A percentile compares a stretch with the other conserved stretches of the same genome.
Evolutionary conservation across 2,329 filamentous ascomycete genomes (phyloP).

Genomic region (Thermothelomyces thermophilus): DNA sequence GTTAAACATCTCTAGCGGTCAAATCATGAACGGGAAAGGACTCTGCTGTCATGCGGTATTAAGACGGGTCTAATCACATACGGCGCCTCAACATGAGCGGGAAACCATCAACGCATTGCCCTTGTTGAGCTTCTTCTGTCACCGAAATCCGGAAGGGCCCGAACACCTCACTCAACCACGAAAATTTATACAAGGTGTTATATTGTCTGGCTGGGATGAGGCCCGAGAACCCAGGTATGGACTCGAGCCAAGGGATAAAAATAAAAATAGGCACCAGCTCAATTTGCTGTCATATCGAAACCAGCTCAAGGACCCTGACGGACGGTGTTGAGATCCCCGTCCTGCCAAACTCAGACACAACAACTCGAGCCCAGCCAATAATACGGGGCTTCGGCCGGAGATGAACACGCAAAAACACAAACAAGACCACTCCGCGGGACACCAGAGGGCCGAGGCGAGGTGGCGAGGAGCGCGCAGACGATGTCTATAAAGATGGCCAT

Average conservation of each 20-base stretch:
- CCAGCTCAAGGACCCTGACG: neutral
- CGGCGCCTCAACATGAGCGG: neutral
- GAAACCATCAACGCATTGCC: neutral
- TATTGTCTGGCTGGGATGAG: conserved; percentile 1
- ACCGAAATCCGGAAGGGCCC: conserved; percentile 1
- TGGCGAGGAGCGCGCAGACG: neutral
- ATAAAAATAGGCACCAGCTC: conserved; percentile 8
- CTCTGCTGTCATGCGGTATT: conserved; percentile 2
- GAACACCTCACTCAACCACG: neutral
- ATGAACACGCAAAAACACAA: neutral
- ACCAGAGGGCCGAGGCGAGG: neutral
- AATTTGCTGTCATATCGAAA: conserved; percentile 9
- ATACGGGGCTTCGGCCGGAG: neutral
- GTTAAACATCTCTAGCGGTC: conserved; percentile 1
- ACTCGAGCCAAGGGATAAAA: conserved; percentile 1
- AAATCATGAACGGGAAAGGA: conserved; percentile 1
- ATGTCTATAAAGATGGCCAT: conserved; percentile 2
- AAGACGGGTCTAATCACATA: neutral
- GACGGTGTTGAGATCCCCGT: conserved; percentile 10
- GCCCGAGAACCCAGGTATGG: conserved; percentile 3
- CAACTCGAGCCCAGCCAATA: neutral
- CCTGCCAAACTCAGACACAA: conserved; percentile 5
- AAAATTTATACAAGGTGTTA: neutral
- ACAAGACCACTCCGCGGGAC: neutral
- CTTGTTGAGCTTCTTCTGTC: conserved; percentile 1